phyloP scores from a whole-genome alignment of 306 rosid genomes.

The Prosopis cineraria region DNA sequence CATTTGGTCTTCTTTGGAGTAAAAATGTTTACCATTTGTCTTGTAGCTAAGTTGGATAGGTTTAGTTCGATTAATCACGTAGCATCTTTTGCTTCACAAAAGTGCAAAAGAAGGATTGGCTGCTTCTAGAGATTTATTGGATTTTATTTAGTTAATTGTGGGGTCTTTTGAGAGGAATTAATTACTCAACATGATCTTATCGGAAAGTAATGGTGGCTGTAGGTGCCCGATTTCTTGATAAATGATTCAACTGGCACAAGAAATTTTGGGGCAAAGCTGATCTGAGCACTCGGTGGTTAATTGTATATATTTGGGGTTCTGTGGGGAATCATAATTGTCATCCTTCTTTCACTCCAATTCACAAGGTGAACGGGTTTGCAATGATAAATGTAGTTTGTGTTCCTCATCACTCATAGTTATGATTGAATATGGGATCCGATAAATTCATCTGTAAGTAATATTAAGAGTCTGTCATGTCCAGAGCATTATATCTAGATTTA shows the following conservation, averaged over 20 bases:
- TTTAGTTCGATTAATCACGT: too few relatives aligned
- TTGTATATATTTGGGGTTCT: constrained; percentile 3
- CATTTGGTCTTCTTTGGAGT: too few relatives aligned
- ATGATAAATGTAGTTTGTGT: not conserved
- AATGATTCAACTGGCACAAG: not conserved
- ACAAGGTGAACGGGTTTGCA: not conserved
- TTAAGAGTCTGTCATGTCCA: not conserved
- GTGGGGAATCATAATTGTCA: not conserved
- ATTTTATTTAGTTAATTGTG: not conserved
- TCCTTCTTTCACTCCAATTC: not conserved
- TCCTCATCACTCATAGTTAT: not conserved
- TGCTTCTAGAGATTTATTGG: not conserved
- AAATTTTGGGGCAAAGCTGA: not conserved
- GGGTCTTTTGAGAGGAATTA: not conserved
- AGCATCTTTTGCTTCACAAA: too few relatives aligned
- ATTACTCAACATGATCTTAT: not conserved
- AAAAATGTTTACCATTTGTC: too few relatives aligned
- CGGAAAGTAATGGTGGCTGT: not conserved
- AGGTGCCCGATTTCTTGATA: too few relatives aligned
- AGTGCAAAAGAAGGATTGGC: too few relatives aligned
- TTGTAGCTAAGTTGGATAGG: too few relatives aligned
- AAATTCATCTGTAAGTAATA: not conserved
- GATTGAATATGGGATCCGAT: not conserved
- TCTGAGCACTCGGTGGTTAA: not conserved
- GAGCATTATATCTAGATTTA: too few relatives aligned